A percentile compares a stretch with the other conserved stretches of the same genome.
These are phyloP conservation scores for Phytophthora tentaculata DNA, from an alignment of 352 stramenopile species.

Conservation along the genomic window DNA sequence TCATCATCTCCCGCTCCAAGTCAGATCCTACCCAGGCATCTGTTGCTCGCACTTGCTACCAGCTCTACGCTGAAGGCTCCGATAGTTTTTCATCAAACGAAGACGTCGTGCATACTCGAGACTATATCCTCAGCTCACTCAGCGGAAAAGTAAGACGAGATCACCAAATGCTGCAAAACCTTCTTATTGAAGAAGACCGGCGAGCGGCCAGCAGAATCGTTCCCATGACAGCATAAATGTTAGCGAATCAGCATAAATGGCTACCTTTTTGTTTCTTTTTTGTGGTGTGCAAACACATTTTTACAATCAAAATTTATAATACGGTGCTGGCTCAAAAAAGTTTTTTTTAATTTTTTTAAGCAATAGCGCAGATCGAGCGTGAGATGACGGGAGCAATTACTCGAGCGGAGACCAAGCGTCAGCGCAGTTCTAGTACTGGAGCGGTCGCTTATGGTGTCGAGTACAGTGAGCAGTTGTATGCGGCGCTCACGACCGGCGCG, in stretches of 20 bases:
- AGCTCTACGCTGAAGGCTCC: slow-evolving; percentile 37
- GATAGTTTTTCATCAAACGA: slow-evolving; percentile 22
- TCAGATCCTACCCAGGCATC: slow-evolving; percentile 32
- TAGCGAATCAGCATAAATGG: slow-evolving; percentile 15
- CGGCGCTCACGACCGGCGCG: slow-evolving; percentile 28
- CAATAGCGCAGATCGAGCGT: no score
- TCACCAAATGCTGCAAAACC: slow-evolving; percentile 40
- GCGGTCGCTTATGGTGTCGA: not conserved
- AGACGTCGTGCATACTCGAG: slow-evolving; percentile 24
- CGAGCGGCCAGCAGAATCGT: slow-evolving; percentile 26
- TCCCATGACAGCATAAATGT: slow-evolving; percentile 23
- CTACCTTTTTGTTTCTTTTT: slow-evolving; percentile 17
- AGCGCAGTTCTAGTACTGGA: slow-evolving; percentile 13
- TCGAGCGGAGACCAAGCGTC: slow-evolving; percentile 33
- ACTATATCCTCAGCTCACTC: slow-evolving; percentile 40
- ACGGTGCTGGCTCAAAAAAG: no score
- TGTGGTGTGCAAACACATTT: no score
- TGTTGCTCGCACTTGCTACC: slow-evolving; percentile 39
- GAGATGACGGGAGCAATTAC: slow-evolving; percentile 13
- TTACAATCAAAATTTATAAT: no score
- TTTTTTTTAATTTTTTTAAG: no score
- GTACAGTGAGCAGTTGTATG: slow-evolving; percentile 31
- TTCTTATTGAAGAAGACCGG: slow-evolving; percentile 39
- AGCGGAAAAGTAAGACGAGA: slow-evolving; percentile 37
- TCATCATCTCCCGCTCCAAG: slow-evolving; percentile 41